These are phyloP conservation scores for Brassica cretica DNA, from an alignment of 345 rosid genomes.

Conservation along the genomic window DNA sequence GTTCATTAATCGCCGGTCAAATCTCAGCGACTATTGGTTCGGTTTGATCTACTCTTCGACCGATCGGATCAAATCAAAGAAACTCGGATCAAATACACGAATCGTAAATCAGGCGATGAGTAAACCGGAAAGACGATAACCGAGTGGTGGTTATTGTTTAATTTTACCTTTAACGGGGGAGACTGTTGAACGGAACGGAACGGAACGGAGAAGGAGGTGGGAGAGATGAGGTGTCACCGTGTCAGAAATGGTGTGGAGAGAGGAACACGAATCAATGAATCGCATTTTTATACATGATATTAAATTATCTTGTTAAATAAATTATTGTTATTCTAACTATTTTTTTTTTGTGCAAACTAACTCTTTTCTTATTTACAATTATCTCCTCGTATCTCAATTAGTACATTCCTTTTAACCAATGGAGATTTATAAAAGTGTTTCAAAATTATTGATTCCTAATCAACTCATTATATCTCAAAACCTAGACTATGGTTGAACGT, in stretches of 20 bases:
- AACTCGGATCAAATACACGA: conserved; percentile 3
- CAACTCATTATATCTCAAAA: background rate
- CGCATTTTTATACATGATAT: conserved; percentile 35
- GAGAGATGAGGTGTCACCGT: conserved; percentile 33
- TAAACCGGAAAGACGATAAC: conserved; percentile 8
- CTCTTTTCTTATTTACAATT: background rate
- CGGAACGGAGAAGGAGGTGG: conserved; percentile 34
- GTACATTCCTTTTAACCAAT: background rate
- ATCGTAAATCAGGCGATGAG: background rate
- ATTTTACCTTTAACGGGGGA: background rate
- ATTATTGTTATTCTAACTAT: conserved; percentile 7
- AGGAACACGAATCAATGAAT: conserved; percentile 30
- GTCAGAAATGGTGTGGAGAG: conserved; percentile 19
- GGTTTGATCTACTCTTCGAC: background rate
- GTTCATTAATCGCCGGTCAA: conserved; percentile 10
- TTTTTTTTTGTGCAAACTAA: background rate
- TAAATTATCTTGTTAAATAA: background rate
- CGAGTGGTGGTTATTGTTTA: background rate
- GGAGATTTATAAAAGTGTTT: background rate
- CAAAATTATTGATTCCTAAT: background rate
- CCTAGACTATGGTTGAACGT: background rate
- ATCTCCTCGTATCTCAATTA: background rate
- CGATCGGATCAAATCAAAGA: conserved; percentile 4
- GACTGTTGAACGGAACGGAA: conserved; percentile 1
- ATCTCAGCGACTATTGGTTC: background rate